Evolutionary conservation across 1,139 yeast species (phyloP), one percentile per base, ranked within the genome.

Genomic region (Nakaseomyces glabratus): DNA sequence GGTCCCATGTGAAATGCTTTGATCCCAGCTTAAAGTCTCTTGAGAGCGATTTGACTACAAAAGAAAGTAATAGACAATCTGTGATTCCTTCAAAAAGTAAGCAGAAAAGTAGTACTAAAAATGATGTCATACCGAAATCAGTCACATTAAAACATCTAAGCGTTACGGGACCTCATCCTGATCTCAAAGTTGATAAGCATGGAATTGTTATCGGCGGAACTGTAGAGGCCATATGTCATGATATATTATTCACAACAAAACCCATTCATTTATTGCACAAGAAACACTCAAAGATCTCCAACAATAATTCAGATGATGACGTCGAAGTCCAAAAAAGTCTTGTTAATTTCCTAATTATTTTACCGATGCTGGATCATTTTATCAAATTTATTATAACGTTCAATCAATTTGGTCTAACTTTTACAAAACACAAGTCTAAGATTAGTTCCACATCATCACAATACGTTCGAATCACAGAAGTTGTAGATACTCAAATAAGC

Each of bases 141-240:
- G 35, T 46, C 44, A 43, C 42, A 38, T 12, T 59, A 24, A 51
- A 47, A 31, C 65, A 66, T 41, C 34, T 55, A 20, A 66, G 74
- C 5, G 61, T 61, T 13, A 51, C 60, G 3, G 68, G 66, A 38
- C 77, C 79, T 2, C 95, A 85, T 53, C 95, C 95, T 1, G 76
- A 75, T 28, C 60, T 85, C 25, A 64, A 62, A 24, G 60, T 74
- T 41, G 84, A 79, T 49, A 60, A 62, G 23, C 59, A 63, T 2
- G 69, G 66, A 37, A 39, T 68, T 38, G 63, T 70, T 35, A 46
- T 65, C 8, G 63, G 66, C 18, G 81, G 81, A 11, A 55, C 84
- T 1, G 55, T 75, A 12, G 95, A 84, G 52, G 71, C 86, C 26
- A 65, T 85, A 28, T 70, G 86, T 41, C 95, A 85, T 55, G 73